Percentiles rank a stretch among this genome's conserved stretches.
Evolutionary conservation across 179 eudicot genomes (phyloP).

Genomic region (Heliamphora pulchella): DNA sequence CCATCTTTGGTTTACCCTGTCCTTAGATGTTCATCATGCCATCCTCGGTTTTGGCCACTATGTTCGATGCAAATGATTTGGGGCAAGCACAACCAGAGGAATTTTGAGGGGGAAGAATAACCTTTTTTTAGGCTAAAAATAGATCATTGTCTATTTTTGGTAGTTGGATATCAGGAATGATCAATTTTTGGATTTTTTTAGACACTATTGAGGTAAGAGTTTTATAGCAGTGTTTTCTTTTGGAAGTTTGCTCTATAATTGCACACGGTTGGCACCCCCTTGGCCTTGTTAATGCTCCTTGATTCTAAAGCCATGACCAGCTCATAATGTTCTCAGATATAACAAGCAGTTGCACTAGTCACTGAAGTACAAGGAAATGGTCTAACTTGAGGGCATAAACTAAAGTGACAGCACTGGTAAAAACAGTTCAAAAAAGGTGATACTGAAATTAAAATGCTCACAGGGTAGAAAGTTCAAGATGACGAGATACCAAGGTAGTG

Average conservation of each 20-base stretch:
- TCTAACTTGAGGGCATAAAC: neutral
- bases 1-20: too few species aligned
- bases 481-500: conserved; percentile 68
- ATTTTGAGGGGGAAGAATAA: too few species aligned
- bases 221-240: neutral
- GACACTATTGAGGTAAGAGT: neutral
- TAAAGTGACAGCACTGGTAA: neutral
- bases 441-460: neutral
- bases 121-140: too few species aligned
- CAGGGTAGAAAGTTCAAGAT: neutral
- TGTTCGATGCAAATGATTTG: too few species aligned
- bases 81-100: too few species aligned
- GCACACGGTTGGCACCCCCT: neutral
- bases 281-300: neutral
- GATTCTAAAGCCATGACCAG: neutral
- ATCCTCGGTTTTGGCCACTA: too few species aligned
- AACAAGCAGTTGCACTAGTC: neutral
- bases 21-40: too few species aligned
- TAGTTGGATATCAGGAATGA: too few species aligned
- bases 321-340: neutral
- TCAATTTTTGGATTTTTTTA: too few species aligned
- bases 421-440: neutral
- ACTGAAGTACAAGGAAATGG: neutral
- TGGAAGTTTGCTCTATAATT: neutral
- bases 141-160: too few species aligned